Base-by-base conservation (phyloP, 768 basidiomycete species). In the Suillus ampliporus region DNA sequence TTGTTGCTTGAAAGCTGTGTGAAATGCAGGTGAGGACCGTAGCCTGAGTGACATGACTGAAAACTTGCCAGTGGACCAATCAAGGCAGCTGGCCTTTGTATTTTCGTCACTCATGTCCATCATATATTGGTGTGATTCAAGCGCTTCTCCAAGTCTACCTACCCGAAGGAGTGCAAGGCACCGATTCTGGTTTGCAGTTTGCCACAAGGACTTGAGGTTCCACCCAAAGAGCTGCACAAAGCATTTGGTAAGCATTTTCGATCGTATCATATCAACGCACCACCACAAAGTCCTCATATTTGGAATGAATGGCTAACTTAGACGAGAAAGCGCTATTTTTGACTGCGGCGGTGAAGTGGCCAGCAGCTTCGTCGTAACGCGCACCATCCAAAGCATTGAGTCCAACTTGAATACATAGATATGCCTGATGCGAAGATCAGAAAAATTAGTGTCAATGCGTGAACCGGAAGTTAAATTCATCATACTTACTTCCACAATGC, bases 151-250 rank as follows among this genome's bases (percentile, higher is more conserved):
- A 31, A 51, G 28, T 13, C 5, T 31, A 31, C 17, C 19, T 51
- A 19, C 50, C 5, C 11, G 5, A n/a, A 51, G 50, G 50, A 51
- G 50, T 31, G 50, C 50, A 19, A 19, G 5, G 28, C 50, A 51
- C 17, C 28, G 50, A 11, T n/a, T 28, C 10, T 51, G 10, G 19
- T 51, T 51, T 31, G 28, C 50, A 19, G 28, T 51, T 51, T 31
- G 28, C 50, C 50, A 51, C 28, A 51, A n/a, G 10, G 28, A 51
- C 11, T 31, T 31, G 19, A 51, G 50, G 28, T 51, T 28, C 50
- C 50, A 51, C 19, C 50, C 50, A 5, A 51, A 51, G 19, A 51
- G 50, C 50, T 51, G 50, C 28, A 31, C 19, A 28, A 31, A 51
- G 50, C 1, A 50, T 31, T 9, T 11, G 8, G 28, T 50, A 31